Evolutionary conservation across 495 filamentous ascomycete genomes (phyloP), one percentile per base, ranked within the genome.

Genomic region (Hapsidospora chrysogenum): DNA sequence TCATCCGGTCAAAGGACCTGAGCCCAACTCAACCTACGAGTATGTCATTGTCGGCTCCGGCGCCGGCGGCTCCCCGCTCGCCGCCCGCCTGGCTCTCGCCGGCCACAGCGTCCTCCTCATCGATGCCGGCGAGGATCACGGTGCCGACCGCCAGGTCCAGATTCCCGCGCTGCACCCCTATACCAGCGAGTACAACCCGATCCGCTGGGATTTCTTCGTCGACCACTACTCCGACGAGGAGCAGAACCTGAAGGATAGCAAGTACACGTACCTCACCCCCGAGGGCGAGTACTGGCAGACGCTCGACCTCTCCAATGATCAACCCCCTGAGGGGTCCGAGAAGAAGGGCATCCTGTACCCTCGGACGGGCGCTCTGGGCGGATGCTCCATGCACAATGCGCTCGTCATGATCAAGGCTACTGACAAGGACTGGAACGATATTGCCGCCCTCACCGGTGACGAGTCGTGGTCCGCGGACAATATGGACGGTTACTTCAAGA

Each of bases 361-460:
- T 9, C 70, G 81, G 39, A 80, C 81, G 17, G 85, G 85, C 60
- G 78, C 85, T 9, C 67, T 87, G 19, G 81, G 81, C 42, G 81
- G 81, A 36, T 87, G 81, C 63, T 84, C 79, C 18, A 79, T 74
- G 33, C 81, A 87, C 63, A 87, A 87, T 49, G 85, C 81, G 17
- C 61, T 85, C 35, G 85, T 89, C 48, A 81, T 77, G 3, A 85
- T 85, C 62, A 69, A 79, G 17, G 78, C 81, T 3, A 85, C 85
- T 46, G 69, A 78, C 50, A 80, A 81, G 56, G 81, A 89, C 51
- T 69, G 56, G 58, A 49, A 59, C 13, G 9, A 50, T 42, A 61
- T 72, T 35, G 51, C 52, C 31, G 45, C 51, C 14, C 41, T 71
- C 5, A 71, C 66, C 1, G 61, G 63, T 4, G 66, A 73, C 38